Base-by-base conservation (phyloP, 331 rosid species). In the Pyracantha coccinea region DNA sequence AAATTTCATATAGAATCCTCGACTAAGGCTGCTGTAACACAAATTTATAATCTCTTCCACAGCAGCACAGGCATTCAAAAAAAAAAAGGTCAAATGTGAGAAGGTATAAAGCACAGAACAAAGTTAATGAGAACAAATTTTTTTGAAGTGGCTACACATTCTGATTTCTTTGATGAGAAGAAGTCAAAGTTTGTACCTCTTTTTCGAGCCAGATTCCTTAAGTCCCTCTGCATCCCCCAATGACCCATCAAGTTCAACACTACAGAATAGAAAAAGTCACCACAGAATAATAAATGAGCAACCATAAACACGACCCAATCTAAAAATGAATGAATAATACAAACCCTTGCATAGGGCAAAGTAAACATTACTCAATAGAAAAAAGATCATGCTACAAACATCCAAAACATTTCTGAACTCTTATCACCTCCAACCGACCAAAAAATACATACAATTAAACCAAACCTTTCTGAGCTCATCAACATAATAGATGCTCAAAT, bases 211-310 rank as follows among this genome's bases (percentile, higher is more conserved):
- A 67, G 95, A 79, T 77, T 90, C 95, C 74, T 81, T 85, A 33
- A 55, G 78, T 13, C 87, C 88, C 64, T 90, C 96, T 33, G 89
- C 84, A 87, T 90, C 93, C 76, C 88, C 91, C 74, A 86, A 78
- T 3, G 92, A 84, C 50, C 89, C 96, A 85, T 92, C 96, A 74
- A 85, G 72, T 78, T 94, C 96, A 82, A 77, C 83, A 44, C 97
- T 92, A 75, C 2, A 66, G 63, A 82, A 62, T 55, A 79, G 72
- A 81, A 75, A 74, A 74, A 44, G 65, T 38, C 62, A 32, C 16
- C 67, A 81, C 7, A 75, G 59, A 61, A 83, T 79, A 52, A 70
- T 68, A 31, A 77, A 77, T 78, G 69, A 82, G 79, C 54, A 80
- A 76, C 55, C 23, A 66, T 38, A 60, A 41, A 6, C 45, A 16